Evolutionary conservation across 176 grass and related monocot species (phyloP).

Genomic region (Triticum aestivum): IWGSC_CS_RefSeq_v2.1 NC_057807.1:276944076-276944575

Average conservation of each 20-base stretch:
- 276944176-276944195: slow-evolving; percentile 35
- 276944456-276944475: background rate
- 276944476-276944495: background rate
- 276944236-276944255: background rate
- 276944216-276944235: background rate
- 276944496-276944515: background rate
- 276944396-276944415: background rate
- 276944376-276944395: background rate
- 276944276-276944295: background rate
- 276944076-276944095: background rate
- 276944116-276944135: background rate
- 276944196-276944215: slow-evolving; percentile 49
- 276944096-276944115: background rate
- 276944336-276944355: background rate
- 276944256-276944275: slow-evolving; percentile 3
- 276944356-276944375: background rate
- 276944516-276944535: background rate
- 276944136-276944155: slow-evolving; percentile 14
- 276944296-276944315: background rate
- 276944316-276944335: background rate
- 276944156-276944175: slow-evolving; percentile 58
- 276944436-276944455: background rate
- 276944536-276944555: too few relatives aligned
- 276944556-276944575: background rate
- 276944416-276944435: background rate